A percentile compares a stretch with the other conserved stretches of the same genome.
Conservation (phyloP, 129 eudicot species). For the Escallonia herrerae region DNA sequence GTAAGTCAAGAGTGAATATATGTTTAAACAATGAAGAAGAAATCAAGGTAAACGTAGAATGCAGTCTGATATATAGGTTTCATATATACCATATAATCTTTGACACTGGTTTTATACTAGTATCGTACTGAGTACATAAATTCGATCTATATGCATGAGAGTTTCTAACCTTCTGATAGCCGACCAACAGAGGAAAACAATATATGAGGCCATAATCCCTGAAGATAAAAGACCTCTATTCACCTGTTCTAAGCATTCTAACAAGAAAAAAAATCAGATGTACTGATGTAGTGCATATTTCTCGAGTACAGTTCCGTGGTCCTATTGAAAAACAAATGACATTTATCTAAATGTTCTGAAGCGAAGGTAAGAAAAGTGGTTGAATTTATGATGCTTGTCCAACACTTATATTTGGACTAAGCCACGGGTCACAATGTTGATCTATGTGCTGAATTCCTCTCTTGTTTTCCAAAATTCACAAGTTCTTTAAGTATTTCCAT, state of each 20-base stretch:
- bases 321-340: too few species aligned
- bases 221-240: constrained; percentile 89
- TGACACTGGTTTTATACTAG: too few species aligned
- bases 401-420: too few species aligned
- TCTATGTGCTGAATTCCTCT: too few species aligned
- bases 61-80: too few species aligned
- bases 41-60: too few species aligned
- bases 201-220: constrained; percentile 93
- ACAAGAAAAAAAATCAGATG: neutral
- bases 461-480: too few species aligned
- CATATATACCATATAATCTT: too few species aligned
- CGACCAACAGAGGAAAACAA: constrained; percentile 95
- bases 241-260: constrained; percentile 50
- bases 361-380: neutral
- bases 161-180: constrained; percentile 78
- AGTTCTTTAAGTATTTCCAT: too few species aligned
- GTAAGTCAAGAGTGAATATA: neutral
- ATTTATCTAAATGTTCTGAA: neutral
- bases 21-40: too few species aligned
- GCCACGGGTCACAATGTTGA: too few species aligned
- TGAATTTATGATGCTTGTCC: neutral
- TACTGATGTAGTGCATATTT: neutral
- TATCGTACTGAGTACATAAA: neutral
- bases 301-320: too few species aligned
- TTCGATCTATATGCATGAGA: neutral